phyloP scores from a whole-genome alignment of 257 asterid species.

The Craterostigma plantagineum region DNA sequence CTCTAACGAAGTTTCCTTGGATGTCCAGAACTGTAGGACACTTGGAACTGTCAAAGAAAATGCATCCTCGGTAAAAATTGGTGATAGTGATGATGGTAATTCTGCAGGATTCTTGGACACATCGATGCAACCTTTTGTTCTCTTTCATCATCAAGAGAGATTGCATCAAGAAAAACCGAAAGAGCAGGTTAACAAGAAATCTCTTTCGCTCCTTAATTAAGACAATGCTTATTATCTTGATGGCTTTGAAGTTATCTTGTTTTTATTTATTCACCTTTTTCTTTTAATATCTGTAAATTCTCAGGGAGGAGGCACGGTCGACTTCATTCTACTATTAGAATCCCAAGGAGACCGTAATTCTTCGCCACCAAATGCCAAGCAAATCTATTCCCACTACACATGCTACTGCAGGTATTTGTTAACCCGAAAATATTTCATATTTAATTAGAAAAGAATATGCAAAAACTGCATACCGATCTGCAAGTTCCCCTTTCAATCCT shows the following conservation, averaged over 20 bases:
- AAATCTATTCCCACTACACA: slow-evolving; percentile 40
- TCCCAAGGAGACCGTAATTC: slow-evolving; percentile 17
- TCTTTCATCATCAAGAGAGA: slow-evolving; percentile 59
- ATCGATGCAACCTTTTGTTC: slow-evolving; percentile 33
- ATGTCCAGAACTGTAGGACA: slow-evolving; percentile 47
- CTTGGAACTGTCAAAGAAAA: slow-evolving; percentile 20
- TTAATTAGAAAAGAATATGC: slow-evolving; percentile 1
- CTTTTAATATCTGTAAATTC: slow-evolving; percentile 3
- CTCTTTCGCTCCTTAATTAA: not conserved
- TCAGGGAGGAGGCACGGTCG: slow-evolving; percentile 44
- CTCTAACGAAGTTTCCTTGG: slow-evolving; percentile 6
- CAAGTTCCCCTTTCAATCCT: no score
- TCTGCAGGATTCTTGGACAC: slow-evolving; percentile 28
- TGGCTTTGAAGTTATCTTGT: not conserved
- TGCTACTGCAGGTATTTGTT: slow-evolving; percentile 54
- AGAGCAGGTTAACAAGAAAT: slow-evolving; percentile 26
- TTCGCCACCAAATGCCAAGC: slow-evolving; percentile 14
- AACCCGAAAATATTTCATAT: not conserved
- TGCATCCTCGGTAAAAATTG: slow-evolving; percentile 15
- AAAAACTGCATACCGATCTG: not conserved
- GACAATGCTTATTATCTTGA: slow-evolving; percentile 6
- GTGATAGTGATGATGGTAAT: slow-evolving; percentile 20
- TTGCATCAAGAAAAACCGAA: slow-evolving; percentile 32
- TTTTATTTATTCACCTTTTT: slow-evolving; percentile 4
- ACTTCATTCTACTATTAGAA: slow-evolving; percentile 59